A percentile compares a stretch with the other conserved stretches of the same genome.
phyloP scores from a whole-genome alignment of 768 basidiomycete species.

The Plicaturopsis crispa region DNA sequence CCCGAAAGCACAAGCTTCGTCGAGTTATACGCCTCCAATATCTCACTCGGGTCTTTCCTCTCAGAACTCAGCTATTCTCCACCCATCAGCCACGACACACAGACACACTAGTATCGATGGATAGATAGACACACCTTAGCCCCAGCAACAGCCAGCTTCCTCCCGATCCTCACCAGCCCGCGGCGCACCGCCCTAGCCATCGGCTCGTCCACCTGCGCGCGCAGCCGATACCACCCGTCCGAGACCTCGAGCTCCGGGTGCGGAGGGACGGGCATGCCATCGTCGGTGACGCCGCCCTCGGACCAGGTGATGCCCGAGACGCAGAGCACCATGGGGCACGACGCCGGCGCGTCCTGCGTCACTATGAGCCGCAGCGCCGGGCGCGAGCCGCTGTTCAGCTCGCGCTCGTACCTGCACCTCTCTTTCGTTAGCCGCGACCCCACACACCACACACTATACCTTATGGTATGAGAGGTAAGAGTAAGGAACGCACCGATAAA shows the following conservation, averaged over 20 bases:
- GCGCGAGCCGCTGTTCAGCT: slow-evolving; percentile 69
- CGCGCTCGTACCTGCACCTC: slow-evolving; percentile 73
- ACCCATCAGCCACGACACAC: neutral
- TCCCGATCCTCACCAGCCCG: slow-evolving; percentile 64
- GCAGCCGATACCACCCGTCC: slow-evolving; percentile 93
- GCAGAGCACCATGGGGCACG: slow-evolving; percentile 78
- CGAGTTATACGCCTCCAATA: slow-evolving; percentile 71
- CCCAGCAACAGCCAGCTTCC: slow-evolving; percentile 77
- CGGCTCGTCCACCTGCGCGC: slow-evolving; percentile 67
- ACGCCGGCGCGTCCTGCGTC: slow-evolving; percentile 75
- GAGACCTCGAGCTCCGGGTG: slow-evolving; percentile 80
- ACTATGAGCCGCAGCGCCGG: slow-evolving; percentile 77
- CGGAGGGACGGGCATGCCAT: slow-evolving; percentile 26
- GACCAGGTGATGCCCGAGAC: slow-evolving; percentile 67
- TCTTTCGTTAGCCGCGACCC: slow-evolving; percentile 1
- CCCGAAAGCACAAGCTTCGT: slow-evolving; percentile 63
- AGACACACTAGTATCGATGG: neutral
- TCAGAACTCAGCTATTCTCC: slow-evolving; percentile 55
- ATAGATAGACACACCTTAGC: slow-evolving; percentile 54
- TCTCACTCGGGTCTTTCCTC: slow-evolving; percentile 71
- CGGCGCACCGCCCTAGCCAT: slow-evolving; percentile 62
- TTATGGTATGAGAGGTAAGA: neutral
- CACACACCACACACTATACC: neutral
- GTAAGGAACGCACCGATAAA: slow-evolving; percentile 59
- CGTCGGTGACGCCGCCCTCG: slow-evolving; percentile 25